phyloP scores from a whole-genome alignment of 2,329 filamentous ascomycete species.

The Ophiobolus disseminans region DNA sequence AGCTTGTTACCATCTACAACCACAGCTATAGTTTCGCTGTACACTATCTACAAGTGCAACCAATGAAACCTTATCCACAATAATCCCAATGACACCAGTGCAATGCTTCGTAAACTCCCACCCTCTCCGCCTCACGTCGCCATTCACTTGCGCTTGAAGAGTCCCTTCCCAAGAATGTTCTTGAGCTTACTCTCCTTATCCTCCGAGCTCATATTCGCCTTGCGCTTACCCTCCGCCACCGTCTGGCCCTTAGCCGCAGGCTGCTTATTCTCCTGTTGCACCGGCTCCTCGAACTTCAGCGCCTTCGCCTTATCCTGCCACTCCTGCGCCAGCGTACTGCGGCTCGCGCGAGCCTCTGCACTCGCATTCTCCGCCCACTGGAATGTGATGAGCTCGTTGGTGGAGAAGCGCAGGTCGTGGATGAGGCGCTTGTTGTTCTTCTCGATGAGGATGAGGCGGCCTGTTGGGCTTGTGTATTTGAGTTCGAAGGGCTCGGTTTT shows the following conservation, averaged over 20 bases:
- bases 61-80: background rate
- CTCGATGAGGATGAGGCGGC: conserved; percentile 53
- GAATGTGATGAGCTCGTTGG: conserved; percentile 76
- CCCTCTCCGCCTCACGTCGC: background rate
- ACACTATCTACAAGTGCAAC: too few species aligned
- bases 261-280: conserved; percentile 14
- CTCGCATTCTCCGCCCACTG: conserved; percentile 73
- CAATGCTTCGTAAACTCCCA: background rate
- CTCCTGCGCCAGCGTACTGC: conserved; percentile 66
- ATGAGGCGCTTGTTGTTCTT: conserved; percentile 68
- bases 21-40: too few species aligned
- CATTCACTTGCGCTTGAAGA: conserved; percentile 36
- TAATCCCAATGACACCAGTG: too few species aligned
- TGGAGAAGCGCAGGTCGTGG: conserved; percentile 72
- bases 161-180: conserved; percentile 45
- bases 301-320: conserved; percentile 68
- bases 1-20: too few species aligned
- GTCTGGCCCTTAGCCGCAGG: conserved; percentile 16
- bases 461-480: conserved; percentile 65
- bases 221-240: conserved; percentile 42
- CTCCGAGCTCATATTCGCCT: conserved; percentile 35
- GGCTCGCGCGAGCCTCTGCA: conserved; percentile 59
- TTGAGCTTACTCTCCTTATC: conserved; percentile 52
- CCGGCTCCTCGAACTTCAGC: conserved; percentile 67
- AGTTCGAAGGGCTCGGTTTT: conserved; percentile 74